These are phyloP conservation scores for Cryptococcus sp. DNA, from an alignment of 1,284 basidiomycete species.

Conservation along the genomic window DNA sequence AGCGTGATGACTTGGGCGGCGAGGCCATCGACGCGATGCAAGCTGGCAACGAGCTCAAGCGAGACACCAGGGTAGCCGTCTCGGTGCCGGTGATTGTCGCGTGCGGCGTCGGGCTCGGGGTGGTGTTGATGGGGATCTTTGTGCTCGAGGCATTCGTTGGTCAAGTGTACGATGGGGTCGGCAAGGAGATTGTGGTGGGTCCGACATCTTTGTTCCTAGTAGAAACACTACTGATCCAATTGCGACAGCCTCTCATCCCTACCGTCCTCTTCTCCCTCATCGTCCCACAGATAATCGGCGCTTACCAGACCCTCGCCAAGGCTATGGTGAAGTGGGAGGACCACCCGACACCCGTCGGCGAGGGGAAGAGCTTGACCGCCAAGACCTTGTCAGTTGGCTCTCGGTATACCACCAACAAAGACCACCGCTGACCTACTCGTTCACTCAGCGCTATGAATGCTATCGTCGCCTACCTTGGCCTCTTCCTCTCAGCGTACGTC, in stretches of 20 bases:
- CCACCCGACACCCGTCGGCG: slow-evolving; percentile 71
- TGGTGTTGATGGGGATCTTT: slow-evolving; percentile 73
- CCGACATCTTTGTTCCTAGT: background rate
- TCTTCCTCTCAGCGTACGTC: slow-evolving; percentile 66
- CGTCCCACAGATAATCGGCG: slow-evolving; percentile 75
- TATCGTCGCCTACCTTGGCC: slow-evolving; percentile 82
- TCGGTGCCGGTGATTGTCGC: slow-evolving; percentile 73
- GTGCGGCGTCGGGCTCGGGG: slow-evolving; percentile 68
- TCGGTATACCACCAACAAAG: background rate
- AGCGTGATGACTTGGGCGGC: slow-evolving; percentile 29
- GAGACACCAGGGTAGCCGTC: slow-evolving; percentile 69
- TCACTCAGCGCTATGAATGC: slow-evolving; percentile 62
- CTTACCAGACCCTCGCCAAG: slow-evolving; percentile 69
- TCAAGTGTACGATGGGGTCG: slow-evolving; percentile 79
- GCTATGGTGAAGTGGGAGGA: slow-evolving; percentile 86
- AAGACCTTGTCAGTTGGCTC: slow-evolving; percentile 68
- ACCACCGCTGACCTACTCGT: background rate
- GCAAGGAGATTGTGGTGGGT: slow-evolving; percentile 70
- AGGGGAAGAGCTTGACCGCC: slow-evolving; percentile 75
- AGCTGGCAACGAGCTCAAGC: slow-evolving; percentile 53
- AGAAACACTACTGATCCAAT: background rate
- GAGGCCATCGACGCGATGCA: slow-evolving; percentile 28
- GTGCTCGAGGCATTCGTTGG: slow-evolving; percentile 83
- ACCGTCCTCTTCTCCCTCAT: slow-evolving; percentile 78
- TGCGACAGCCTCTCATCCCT: slow-evolving; percentile 65